Conservation (phyloP, 2,329 filamentous ascomycete genomes). For the Trichoderma lentiforme region DNA sequence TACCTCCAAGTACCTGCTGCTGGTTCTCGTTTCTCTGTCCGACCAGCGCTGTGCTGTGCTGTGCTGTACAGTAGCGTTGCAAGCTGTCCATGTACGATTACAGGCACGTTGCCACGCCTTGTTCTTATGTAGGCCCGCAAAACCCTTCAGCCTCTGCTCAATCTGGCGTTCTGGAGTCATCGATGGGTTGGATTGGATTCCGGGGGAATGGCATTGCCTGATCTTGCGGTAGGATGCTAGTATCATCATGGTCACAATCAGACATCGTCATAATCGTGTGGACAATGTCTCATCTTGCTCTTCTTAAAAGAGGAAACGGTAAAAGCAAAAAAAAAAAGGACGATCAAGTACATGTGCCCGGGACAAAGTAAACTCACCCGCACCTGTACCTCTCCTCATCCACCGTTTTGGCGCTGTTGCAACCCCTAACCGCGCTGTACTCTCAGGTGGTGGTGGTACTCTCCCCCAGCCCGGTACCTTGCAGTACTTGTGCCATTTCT, state of each 20-base stretch:
- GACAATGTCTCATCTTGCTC: background rate
- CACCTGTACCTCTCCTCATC: background rate
- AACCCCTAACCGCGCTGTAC: background rate
- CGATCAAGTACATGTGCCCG: background rate
- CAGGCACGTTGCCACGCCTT: background rate
- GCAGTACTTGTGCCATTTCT: conserved; percentile 3
- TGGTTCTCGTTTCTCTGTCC: background rate
- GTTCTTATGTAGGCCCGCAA: background rate
- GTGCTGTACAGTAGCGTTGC: background rate
- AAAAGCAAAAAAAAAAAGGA: background rate
- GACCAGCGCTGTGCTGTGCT: background rate
- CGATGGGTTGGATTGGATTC: background rate
- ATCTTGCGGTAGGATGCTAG: background rate
- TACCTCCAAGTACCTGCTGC: conserved; percentile 6
- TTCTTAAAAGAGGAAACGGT: background rate
- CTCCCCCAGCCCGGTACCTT: conserved; percentile 2
- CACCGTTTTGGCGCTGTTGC: background rate
- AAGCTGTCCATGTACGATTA: background rate
- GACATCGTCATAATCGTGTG: background rate
- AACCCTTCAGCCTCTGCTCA: conserved; percentile 3
- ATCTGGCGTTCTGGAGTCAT: too few species aligned
- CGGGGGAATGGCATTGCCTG: background rate
- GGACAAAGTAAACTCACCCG: background rate
- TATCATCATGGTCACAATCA: background rate
- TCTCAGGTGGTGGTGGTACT: background rate